Percentiles rank a stretch among this genome's conserved stretches.
Evolutionary conservation across 2,329 filamentous ascomycete species (phyloP).

Genomic region (Pseudogymnoascus pannorum): DNA sequence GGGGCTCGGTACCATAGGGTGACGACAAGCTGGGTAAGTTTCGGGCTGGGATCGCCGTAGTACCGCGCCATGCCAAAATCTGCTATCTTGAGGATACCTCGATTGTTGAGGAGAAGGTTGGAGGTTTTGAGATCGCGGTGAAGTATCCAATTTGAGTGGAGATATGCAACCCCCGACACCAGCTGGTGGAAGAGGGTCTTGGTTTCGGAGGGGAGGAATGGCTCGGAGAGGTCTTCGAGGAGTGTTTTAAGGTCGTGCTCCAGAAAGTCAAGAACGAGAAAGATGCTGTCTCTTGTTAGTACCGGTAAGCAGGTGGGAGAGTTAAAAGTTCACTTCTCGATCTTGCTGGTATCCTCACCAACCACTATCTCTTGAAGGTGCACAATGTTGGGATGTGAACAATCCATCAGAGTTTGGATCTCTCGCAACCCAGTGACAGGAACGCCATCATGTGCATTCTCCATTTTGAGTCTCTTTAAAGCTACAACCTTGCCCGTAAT

Average conservation of each 20-base stretch:
- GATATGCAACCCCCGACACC: constrained; percentile 69
- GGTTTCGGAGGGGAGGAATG: constrained; percentile 84
- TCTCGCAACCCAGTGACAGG: constrained; percentile 89
- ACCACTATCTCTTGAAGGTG: constrained; percentile 76
- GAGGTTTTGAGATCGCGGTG: constrained; percentile 91
- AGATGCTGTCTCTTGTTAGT: constrained; percentile 53
- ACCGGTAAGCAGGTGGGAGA: constrained; percentile 13
- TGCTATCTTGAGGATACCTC: constrained; percentile 87
- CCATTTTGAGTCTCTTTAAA: constrained; percentile 88
- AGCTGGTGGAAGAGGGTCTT: constrained; percentile 87
- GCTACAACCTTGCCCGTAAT: constrained; percentile 76
- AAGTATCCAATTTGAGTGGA: constrained; percentile 85
- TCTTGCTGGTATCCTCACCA: constrained; percentile 49
- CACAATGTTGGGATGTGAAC: constrained; percentile 77
- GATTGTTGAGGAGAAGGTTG: constrained; percentile 91
- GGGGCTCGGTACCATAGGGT: constrained; percentile 96
- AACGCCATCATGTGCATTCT: constrained; percentile 63
- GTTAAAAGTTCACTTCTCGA: constrained; percentile 42
- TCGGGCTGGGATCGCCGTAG: constrained; percentile 67
- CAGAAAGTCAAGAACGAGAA: constrained; percentile 93
- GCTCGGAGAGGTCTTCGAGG: constrained; percentile 88
- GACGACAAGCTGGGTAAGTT: constrained; percentile 86
- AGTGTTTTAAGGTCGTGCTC: constrained; percentile 95
- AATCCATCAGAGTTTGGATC: constrained; percentile 82
- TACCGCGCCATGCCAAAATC: constrained; percentile 98